Conservation (phyloP, 179 eudicot species). For the Spergularia azorica region DNA sequence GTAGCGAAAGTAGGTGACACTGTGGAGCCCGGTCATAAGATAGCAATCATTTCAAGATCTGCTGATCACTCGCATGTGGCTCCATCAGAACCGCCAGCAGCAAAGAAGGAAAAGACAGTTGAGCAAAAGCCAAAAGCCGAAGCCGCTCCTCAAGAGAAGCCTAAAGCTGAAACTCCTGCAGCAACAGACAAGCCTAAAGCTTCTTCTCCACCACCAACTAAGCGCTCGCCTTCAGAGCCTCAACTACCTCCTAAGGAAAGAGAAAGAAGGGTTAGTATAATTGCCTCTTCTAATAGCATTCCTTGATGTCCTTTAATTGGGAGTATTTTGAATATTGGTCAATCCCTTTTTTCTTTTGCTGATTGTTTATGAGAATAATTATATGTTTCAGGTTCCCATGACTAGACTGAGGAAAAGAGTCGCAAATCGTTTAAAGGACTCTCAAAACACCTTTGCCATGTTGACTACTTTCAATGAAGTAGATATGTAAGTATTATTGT, state of each 20-base stretch:
- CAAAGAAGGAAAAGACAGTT: constrained; percentile 47
- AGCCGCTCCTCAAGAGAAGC: constrained; percentile 32
- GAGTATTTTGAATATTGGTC: constrained; percentile 11
- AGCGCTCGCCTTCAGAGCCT: constrained; percentile 77
- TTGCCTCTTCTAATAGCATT: not conserved
- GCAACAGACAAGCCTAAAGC: constrained; percentile 54
- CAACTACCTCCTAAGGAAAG: constrained; percentile 96
- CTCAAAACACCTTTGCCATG: constrained; percentile 96
- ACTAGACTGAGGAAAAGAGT: constrained; percentile 96
- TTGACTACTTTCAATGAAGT: constrained; percentile 97
- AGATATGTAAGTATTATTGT: constrained; percentile 66
- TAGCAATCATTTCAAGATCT: constrained; percentile 84
- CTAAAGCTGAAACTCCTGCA: constrained; percentile 29
- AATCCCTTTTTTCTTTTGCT: not conserved
- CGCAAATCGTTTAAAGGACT: constrained; percentile 91
- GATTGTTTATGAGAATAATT: not conserved
- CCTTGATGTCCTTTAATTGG: not conserved
- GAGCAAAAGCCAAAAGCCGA: constrained; percentile 42
- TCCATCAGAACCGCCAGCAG: constrained; percentile 78
- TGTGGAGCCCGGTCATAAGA: constrained; percentile 89
- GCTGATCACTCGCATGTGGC: constrained; percentile 77
- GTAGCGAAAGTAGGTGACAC: constrained; percentile 94
- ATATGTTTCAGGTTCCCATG: constrained; percentile 76
- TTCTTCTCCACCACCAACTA: constrained; percentile 54
- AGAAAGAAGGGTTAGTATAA: constrained; percentile 78